phyloP scores from a whole-genome alignment of 192 early-diverging fungal species.

The Fimicolochytrium jonesii region DNA sequence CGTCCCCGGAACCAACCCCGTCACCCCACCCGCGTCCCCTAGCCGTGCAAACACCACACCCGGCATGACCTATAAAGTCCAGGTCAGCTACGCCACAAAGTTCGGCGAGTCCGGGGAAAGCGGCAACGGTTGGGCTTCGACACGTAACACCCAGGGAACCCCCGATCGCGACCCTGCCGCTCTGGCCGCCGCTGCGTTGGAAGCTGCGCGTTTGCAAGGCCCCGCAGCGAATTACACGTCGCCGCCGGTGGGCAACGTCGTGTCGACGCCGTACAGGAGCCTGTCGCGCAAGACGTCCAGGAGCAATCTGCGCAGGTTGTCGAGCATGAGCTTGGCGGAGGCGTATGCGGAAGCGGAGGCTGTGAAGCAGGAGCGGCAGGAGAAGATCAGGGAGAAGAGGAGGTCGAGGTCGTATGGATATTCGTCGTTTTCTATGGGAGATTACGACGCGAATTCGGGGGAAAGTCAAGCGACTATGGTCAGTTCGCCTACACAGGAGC shows the following conservation, averaged over 20 bases:
- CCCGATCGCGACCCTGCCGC: slow-evolving; percentile 22
- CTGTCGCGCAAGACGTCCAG: neutral
- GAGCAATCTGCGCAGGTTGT: slow-evolving; percentile 3
- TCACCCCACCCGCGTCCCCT: slow-evolving; percentile 32
- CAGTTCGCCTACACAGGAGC: too few relatives aligned
- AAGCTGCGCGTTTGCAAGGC: slow-evolving; percentile 11
- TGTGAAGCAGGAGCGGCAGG: slow-evolving; percentile 34
- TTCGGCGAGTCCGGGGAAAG: neutral
- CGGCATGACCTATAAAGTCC: slow-evolving; percentile 13
- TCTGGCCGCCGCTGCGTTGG: slow-evolving; percentile 13
- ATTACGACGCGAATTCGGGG: too few relatives aligned
- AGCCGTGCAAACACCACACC: neutral
- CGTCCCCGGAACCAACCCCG: slow-evolving; percentile 1
- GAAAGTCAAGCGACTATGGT: too few relatives aligned
- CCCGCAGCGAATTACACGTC: neutral
- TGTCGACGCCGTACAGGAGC: slow-evolving; percentile 15
- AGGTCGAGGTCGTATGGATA: slow-evolving; percentile 2
- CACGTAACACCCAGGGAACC: neutral
- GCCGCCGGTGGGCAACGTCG: neutral
- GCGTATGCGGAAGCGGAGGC: slow-evolving; percentile 30
- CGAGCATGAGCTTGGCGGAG: slow-evolving; percentile 28
- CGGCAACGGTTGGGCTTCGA: neutral
- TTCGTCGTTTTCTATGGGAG: too few relatives aligned
- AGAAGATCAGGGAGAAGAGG: slow-evolving; percentile 46
- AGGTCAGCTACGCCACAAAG: slow-evolving; percentile 25